These are phyloP conservation scores for Silene noctiflora DNA, from an alignment of 179 eudicot species.

Conservation along the genomic window DNA sequence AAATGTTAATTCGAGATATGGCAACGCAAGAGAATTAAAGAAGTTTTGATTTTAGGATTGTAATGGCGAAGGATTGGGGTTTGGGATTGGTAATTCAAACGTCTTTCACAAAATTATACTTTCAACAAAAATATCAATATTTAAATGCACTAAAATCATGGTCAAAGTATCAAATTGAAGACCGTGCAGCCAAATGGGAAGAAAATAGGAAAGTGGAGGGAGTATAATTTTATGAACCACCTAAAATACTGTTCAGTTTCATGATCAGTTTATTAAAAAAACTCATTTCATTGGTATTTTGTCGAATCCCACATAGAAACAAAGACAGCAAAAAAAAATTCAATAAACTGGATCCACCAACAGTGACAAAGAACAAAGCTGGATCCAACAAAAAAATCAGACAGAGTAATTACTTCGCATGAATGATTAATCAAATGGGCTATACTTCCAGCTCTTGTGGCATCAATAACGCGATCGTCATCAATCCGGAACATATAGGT, in stretches of 20 bases:
- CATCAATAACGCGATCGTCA: constrained; percentile 95
- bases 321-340: neutral
- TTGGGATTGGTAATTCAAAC: too few species aligned
- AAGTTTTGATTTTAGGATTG: too few species aligned
- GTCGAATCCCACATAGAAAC: neutral
- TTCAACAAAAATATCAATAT: too few species aligned
- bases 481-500: constrained; percentile 95
- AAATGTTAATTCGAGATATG: too few species aligned
- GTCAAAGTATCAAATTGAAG: too few species aligned
- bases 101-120: too few species aligned
- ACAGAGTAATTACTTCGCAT: constrained; percentile 65
- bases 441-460: constrained; percentile 96
- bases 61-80: too few species aligned
- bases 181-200: too few species aligned
- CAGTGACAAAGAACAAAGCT: neutral
- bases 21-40: too few species aligned
- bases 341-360: neutral
- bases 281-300: neutral
- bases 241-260: neutral
- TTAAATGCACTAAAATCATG: too few species aligned
- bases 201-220: too few species aligned
- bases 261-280: neutral
- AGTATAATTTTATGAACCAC: neutral
- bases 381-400: constrained; percentile 1
- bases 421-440: constrained; percentile 98